Evolutionary conservation across 202 grass and related monocot genomes (phyloP), one percentile per base, ranked within the genome.

Genomic region (Zoysia matrella): DNA sequence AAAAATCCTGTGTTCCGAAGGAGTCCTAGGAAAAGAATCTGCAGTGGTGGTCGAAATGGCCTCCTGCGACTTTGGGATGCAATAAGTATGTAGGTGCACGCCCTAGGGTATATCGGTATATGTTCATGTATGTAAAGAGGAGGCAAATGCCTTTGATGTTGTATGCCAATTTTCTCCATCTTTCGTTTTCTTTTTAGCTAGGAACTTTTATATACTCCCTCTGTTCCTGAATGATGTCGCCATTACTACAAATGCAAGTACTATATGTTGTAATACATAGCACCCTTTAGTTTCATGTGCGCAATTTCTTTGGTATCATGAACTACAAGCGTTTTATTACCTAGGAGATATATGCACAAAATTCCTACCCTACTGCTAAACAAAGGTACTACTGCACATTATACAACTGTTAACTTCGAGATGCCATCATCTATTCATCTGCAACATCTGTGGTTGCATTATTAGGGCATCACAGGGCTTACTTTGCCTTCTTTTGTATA

Each of bases 51-150:
- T 53, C 89, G 96, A 62, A 94, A 96, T 49, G 96, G 96, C 74
- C 86, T 96, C 74, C 87, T 99, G 65, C 88, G 96, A 62, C 86
- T 99, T 79, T 99, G 96, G 96, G 96, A 99, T 80, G 96, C 89
- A 22, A 96, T 93, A 68, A 99, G 94, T 85, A 96, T 99, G 53
- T 99, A 95, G 64, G 67, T 36, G 30, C 30, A 36, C 77, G 39
- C 49, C 60, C 76, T 86, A 80, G 72, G 55, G 61, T 67, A 53
- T 60, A 47, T 89, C 30, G 30, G 30, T 36, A 36, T 36, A 36
- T 36, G 47, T 75, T 79, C 11, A 71, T 87, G 84, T 36, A 36
- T 36, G 30, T 36, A 36, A 36, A 36, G 30, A 36, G 30, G 30
- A 36, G 30, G 30, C 30, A 80, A 82, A 82, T 89, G 71, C 74